phyloP scores from a whole-genome alignment of 805 yeast genomes.

The Kuraishia molischiana region DNA sequence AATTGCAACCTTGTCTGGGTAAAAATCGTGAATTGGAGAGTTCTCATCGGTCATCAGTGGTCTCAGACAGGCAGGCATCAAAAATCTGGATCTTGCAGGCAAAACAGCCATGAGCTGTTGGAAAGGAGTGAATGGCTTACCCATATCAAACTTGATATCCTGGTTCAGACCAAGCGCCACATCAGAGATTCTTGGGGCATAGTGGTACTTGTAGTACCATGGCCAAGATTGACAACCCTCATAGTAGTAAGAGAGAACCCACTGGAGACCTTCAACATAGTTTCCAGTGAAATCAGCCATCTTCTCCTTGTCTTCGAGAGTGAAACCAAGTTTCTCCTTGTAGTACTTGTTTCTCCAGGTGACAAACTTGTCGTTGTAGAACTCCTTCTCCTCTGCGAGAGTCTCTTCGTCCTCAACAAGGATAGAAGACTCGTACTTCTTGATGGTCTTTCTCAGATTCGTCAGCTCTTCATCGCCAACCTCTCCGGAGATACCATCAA shows the following conservation, averaged over 20 bases:
- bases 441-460: conserved; percentile 43
- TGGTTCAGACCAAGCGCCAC: conserved; percentile 61
- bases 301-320: conserved; percentile 48
- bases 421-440: conserved; percentile 56
- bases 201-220: conserved; percentile 87
- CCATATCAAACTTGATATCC: conserved; percentile 51
- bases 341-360: conserved; percentile 85
- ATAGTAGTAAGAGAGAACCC: conserved; percentile 91
- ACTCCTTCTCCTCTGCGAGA: conserved; percentile 40
- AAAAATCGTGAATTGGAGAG: conserved; percentile 85
- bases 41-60: conserved; percentile 75
- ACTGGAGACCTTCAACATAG: conserved; percentile 90
- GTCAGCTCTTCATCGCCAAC: conserved; percentile 57
- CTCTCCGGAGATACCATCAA: conserved; percentile 63
- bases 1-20: conserved; percentile 78
- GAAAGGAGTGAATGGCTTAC: conserved; percentile 82
- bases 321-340: conserved; percentile 65
- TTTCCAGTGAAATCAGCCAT: conserved; percentile 61
- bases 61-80: conserved; percentile 73
- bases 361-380: conserved; percentile 67
- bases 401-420: conserved; percentile 50
- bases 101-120: conserved; percentile 96
- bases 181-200: conserved; percentile 92
- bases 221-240: conserved; percentile 92
- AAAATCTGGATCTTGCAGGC: conserved; percentile 79